These are phyloP conservation scores for Blastobotrys illinoisensis DNA, from an alignment of 1,139 yeast species.

Conservation along the genomic window DNA sequence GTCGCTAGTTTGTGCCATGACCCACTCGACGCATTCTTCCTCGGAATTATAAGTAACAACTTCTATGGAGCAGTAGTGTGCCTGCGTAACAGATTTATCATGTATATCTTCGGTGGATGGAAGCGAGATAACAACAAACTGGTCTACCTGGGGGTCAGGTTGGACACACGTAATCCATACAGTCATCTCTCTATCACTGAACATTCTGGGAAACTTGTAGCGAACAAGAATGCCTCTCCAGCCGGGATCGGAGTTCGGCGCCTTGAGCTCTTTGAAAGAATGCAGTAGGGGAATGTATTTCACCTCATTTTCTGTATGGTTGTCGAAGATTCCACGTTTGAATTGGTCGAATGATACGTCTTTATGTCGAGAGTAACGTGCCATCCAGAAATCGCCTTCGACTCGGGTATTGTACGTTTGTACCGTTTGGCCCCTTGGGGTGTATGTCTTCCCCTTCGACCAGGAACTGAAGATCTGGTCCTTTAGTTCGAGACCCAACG, in stretches of 20 bases:
- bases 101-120: slow-evolving; percentile 32
- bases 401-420: slow-evolving; percentile 20
- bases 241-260: slow-evolving; percentile 20
- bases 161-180: slow-evolving; percentile 41
- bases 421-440: slow-evolving; percentile 14
- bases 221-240: slow-evolving; percentile 35
- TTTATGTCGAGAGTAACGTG: slow-evolving; percentile 40
- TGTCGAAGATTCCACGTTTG: slow-evolving; percentile 25
- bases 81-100: slow-evolving; percentile 27
- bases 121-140: slow-evolving; percentile 48
- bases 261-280: slow-evolving; percentile 28
- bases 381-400: slow-evolving; percentile 43
- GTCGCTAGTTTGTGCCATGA: slow-evolving; percentile 57
- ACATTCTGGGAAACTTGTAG: slow-evolving; percentile 48
- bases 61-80: slow-evolving; percentile 55
- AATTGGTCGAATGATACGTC: slow-evolving; percentile 32
- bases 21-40: slow-evolving; percentile 48
- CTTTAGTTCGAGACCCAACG: slow-evolving; percentile 22
- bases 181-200: slow-evolving; percentile 49
- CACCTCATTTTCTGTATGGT: slow-evolving; percentile 37
- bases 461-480: slow-evolving; percentile 7
- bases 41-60: slow-evolving; percentile 39
- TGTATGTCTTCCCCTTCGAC: slow-evolving; percentile 7
- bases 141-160: slow-evolving; percentile 32
- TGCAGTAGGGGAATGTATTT: slow-evolving; percentile 38